Evolutionary conservation across 2,329 filamentous ascomycete species (phyloP).

Genomic region (Metarhizium brunneum): DNA sequence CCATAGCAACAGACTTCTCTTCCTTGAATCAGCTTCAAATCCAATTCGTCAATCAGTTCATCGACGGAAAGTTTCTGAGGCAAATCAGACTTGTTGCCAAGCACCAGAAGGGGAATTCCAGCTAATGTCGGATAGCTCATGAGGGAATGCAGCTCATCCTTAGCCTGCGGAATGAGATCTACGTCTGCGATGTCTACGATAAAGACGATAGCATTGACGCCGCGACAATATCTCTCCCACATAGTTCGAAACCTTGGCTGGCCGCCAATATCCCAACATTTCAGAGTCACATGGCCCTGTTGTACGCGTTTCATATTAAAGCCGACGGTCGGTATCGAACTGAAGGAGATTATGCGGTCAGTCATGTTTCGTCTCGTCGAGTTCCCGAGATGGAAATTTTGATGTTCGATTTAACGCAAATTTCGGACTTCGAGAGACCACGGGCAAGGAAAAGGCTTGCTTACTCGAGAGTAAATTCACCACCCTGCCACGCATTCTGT

Average conservation of each 20-base stretch:
- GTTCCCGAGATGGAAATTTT: background rate
- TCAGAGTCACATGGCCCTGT: constrained; percentile 94
- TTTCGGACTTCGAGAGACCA: background rate
- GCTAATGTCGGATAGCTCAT: constrained; percentile 77
- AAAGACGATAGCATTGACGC: constrained; percentile 95
- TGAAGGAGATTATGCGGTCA: constrained; percentile 40
- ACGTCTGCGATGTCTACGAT: constrained; percentile 94
- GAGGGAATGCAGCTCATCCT: constrained; percentile 84
- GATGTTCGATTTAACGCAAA: background rate
- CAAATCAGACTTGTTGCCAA: constrained; percentile 96
- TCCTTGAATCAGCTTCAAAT: constrained; percentile 79
- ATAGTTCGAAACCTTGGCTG: constrained; percentile 95
- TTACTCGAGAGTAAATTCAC: constrained; percentile 98
- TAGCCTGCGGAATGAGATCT: constrained; percentile 70
- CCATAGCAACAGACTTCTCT: constrained; percentile 98
- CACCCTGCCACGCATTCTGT: constrained; percentile 52
- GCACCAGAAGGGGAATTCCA: constrained; percentile 84
- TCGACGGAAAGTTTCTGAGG: constrained; percentile 86
- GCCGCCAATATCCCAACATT: constrained; percentile 97
- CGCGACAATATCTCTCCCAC: constrained; percentile 98
- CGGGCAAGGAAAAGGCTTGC: constrained; percentile 20
- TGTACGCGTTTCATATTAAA: constrained; percentile 99
- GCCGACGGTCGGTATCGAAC: constrained; percentile 94
- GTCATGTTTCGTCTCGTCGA: constrained; percentile 10
- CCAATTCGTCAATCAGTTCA: constrained; percentile 86